Percentiles rank a stretch among this genome's conserved stretches.
phyloP scores from a whole-genome alignment of 2,329 filamentous ascomycete genomes.

The Fusarium multiceps region DNA sequence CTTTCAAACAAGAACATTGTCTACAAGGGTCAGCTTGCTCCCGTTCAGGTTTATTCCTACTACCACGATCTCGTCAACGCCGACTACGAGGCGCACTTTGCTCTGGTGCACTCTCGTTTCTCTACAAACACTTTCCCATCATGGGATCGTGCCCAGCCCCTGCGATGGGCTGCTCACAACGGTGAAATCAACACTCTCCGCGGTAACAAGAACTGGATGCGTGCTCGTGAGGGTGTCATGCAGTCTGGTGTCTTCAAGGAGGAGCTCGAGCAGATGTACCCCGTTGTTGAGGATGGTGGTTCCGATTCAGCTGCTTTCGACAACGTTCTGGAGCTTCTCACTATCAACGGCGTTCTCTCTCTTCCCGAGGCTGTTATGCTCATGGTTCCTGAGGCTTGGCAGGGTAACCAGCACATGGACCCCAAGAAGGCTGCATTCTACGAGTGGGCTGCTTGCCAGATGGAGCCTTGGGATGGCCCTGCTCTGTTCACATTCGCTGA shows the following conservation, averaged over 20 bases:
- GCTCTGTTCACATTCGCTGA: constrained; percentile 98
- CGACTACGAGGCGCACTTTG: constrained; percentile 97
- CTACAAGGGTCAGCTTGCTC: constrained; percentile 96
- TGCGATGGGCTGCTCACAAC: constrained; percentile 97
- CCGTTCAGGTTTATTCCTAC: constrained; percentile 96
- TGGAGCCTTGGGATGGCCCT: constrained; percentile 98
- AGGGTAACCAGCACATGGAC: constrained; percentile 92
- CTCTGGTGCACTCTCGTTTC: constrained; percentile 95
- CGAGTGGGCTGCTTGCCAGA: constrained; percentile 97
- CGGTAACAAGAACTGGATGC: constrained; percentile 99
- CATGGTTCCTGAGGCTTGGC: constrained; percentile 98
- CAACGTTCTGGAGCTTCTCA: constrained; percentile 92
- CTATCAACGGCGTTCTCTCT: constrained; percentile 95
- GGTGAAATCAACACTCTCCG: constrained; percentile 98
- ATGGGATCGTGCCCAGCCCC: constrained; percentile 95
- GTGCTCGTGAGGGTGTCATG: constrained; percentile 93
- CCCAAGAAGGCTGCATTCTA: constrained; percentile 97
- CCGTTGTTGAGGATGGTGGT: constrained; percentile 94
- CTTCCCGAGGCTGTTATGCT: constrained; percentile 97
- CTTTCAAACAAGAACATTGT: constrained; percentile 98
- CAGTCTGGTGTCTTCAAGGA: constrained; percentile 93
- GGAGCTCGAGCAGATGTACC: constrained; percentile 89
- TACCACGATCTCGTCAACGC: constrained; percentile 97
- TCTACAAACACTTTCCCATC: constrained; percentile 98
- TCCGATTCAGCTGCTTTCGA: constrained; percentile 98